Evolutionary conservation across 192 early-diverging fungal genomes (phyloP).

Genomic region (Coemansia sp.): DNA sequence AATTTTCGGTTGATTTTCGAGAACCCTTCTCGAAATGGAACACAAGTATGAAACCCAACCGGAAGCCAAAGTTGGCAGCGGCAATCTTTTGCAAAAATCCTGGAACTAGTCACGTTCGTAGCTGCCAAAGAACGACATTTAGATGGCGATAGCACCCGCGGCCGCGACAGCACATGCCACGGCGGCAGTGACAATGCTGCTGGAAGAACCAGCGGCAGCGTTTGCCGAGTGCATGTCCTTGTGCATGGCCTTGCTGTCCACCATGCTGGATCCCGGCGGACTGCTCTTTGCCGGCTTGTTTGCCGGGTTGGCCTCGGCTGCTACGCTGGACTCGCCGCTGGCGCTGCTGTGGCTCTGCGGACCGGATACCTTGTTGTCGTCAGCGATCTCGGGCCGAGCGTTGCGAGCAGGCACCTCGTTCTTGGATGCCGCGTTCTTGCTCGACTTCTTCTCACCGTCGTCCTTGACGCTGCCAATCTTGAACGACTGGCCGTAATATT

Average conservation of each 20-base stretch:
- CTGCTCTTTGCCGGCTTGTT: slow-evolving; percentile 14
- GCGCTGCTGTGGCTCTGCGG: neutral
- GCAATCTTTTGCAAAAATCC: no score
- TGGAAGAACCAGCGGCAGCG: slow-evolving; percentile 3
- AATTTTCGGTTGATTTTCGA: no score
- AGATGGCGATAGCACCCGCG: slow-evolving; percentile 8
- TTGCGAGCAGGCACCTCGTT: neutral
- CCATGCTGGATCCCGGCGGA: neutral
- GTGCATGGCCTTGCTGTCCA: slow-evolving; percentile 8
- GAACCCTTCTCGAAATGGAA: no score
- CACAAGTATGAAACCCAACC: no score
- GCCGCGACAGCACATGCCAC: slow-evolving; percentile 13
- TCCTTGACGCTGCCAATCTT: slow-evolving; percentile 27
- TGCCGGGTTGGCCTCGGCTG: slow-evolving; percentile 3
- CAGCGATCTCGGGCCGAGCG: neutral
- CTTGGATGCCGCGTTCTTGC: neutral
- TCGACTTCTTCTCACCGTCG: slow-evolving; percentile 11
- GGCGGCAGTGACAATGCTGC: neutral
- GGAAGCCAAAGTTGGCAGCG: no score
- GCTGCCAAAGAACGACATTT: no score
- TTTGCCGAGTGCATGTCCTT: slow-evolving; percentile 5
- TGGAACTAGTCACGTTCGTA: neutral
- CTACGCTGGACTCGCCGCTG: neutral
- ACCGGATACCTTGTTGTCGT: neutral
- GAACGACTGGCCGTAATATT: slow-evolving; percentile 49